Percentiles rank a stretch among this genome's conserved stretches.
Conservation (phyloP, 345 rosid species). For the rapeseed (Brassica napus) region DNA sequence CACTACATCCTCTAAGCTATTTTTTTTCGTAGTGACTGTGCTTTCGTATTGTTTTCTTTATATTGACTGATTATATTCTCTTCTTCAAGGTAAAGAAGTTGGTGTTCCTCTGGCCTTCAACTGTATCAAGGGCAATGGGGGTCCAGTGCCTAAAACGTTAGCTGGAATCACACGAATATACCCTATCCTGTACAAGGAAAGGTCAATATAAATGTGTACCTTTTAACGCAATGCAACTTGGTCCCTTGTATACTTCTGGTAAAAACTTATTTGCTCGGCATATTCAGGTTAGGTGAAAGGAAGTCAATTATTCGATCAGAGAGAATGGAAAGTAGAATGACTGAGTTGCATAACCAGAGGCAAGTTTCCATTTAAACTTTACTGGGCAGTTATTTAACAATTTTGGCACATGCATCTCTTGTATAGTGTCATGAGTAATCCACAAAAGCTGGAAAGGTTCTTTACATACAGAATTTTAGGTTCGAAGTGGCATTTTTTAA, state of each 20-base stretch:
- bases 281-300: conserved; percentile 56
- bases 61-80: conserved; percentile 28
- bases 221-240: conserved; percentile 31
- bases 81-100: conserved; percentile 61
- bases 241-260: conserved; percentile 17
- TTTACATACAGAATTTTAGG: background rate
- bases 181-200: conserved; percentile 89
- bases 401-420: conserved; percentile 19
- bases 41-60: conserved; percentile 28
- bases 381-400: background rate
- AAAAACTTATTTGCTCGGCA: conserved; percentile 12
- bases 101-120: conserved; percentile 78
- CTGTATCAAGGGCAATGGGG: conserved; percentile 89
- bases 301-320: conserved; percentile 83
- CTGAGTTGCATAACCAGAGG: conserved; percentile 53
- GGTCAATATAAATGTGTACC: conserved; percentile 45
- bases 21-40: conserved; percentile 9
- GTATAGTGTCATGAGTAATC: conserved; percentile 1
- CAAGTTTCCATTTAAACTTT: conserved; percentile 19
- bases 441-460: conserved; percentile 17
- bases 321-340: conserved; percentile 66
- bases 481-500: background rate
- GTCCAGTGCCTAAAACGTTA: conserved; percentile 74
- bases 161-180: conserved; percentile 87
- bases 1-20: conserved; percentile 6